Percentiles rank a stretch among this genome's conserved stretches.
Evolutionary conservation across 345 rosid genomes (phyloP).

Genomic region (Eucalyptus caleyi): DNA sequence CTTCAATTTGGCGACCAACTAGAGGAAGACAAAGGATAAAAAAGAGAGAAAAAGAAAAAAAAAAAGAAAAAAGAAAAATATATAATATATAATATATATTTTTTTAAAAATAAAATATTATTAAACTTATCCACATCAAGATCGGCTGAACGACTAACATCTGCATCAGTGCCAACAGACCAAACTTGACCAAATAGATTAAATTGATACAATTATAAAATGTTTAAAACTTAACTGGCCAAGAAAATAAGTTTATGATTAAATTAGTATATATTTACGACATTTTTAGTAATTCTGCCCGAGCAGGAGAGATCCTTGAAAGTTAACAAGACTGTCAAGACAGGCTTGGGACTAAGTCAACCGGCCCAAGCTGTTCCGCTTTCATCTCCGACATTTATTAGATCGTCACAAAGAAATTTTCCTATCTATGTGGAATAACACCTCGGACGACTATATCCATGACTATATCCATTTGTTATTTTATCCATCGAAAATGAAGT

Average conservation of each 20-base stretch:
- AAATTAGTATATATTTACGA: too few relatives aligned
- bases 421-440: not conserved
- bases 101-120: too few relatives aligned
- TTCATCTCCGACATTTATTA: not conserved
- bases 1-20: accelerated
- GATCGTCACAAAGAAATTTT: not conserved
- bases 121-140: accelerated
- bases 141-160: accelerated
- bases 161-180: accelerated
- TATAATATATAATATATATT: too few relatives aligned
- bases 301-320: not conserved
- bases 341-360: not conserved
- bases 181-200: too few relatives aligned
- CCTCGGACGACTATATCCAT: not conserved
- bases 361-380: not conserved
- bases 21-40: too few relatives aligned
- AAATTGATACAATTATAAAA: too few relatives aligned
- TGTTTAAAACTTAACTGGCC: too few relatives aligned
- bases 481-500: not conserved
- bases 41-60: too few relatives aligned
- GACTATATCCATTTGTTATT: not conserved
- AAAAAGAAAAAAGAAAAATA: too few relatives aligned
- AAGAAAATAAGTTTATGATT: too few relatives aligned
- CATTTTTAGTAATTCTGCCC: too few relatives aligned
- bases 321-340: not conserved